Evolutionary conservation across 768 basidiomycete genomes (phyloP), one percentile per base, ranked within the genome.

Genomic region (Leccinum incarnatum): DNA sequence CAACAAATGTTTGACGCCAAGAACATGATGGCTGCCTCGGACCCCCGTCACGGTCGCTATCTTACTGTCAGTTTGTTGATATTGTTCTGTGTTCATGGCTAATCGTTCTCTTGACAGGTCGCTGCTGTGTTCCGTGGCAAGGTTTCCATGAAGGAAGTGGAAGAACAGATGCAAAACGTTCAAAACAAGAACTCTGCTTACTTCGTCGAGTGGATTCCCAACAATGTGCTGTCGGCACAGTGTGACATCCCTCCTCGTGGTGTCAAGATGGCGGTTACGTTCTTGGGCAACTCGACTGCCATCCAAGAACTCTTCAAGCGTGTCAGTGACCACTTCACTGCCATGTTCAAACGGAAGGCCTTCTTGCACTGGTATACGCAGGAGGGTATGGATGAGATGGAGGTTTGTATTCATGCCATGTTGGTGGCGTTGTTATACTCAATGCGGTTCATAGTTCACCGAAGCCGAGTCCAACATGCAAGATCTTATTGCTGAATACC

Each of bases 381-480:
- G 75, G 97, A 98, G 81, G 97, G 97, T 74, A 98, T 99, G 96
- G 96, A 95, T 73, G 93, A 94, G 83, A 93, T 94, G 92, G 92
- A 95, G 81, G 83, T 83, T 53, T 48, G 79, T 72, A 3, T n/a
- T 37, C 4, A 29, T 45, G 21, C 7, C 8, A 8, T 36, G 30
- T 12, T 50, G 4, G 9, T 17, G 21, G 40, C 1, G 15, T 47
- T 25, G 25, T 46, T 8, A 21, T 59, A 19, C 55, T 65, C 19
- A 66, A 36, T 19, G 48, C 15, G 5, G 5, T 15, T 53, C 11
- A 12, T 65, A 87, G 84, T 94, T 98, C 84, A 95, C 96, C 62
- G 96, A 98, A 76, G 96, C 95, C 57, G 95, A 98, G 78, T 95
- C 92, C 63, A 98, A 98, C 85, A 95, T 98, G 94, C 94, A 97